These are phyloP conservation scores for Tricholoma matsutake DNA, from an alignment of 768 basidiomycete genomes.

Conservation along the genomic window DNA sequence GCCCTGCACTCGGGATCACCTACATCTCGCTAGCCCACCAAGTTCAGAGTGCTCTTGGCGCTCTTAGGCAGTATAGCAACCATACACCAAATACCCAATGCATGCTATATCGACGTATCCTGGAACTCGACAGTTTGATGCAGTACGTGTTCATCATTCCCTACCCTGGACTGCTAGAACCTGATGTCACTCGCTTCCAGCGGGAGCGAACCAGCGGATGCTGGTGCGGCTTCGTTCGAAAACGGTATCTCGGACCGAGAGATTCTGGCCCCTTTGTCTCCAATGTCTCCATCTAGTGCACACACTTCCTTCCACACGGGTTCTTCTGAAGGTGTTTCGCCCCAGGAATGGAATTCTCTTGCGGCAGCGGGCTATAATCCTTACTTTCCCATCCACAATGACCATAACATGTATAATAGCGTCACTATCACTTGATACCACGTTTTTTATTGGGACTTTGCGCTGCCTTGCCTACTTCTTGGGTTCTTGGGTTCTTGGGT, in stretches of 20 bases:
- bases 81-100: constrained; percentile 55
- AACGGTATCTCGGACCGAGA: constrained; percentile 65
- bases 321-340: constrained; percentile 46
- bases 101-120: constrained; percentile 53
- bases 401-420: constrained; percentile 54
- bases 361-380: constrained; percentile 57
- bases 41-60: constrained; percentile 51
- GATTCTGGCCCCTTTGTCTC: constrained; percentile 50
- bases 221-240: constrained; percentile 48
- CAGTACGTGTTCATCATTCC: constrained; percentile 48
- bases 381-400: constrained; percentile 60
- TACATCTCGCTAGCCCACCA: constrained; percentile 63
- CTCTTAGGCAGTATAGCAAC: constrained; percentile 60
- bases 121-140: constrained; percentile 59
- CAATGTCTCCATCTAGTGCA: constrained; percentile 51
- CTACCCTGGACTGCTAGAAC: neutral
- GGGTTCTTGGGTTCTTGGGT: constrained; percentile 11
- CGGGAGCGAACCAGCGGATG: constrained; percentile 49
- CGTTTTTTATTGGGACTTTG: constrained; percentile 3
- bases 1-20: constrained; percentile 54
- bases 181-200: constrained; percentile 25
- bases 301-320: constrained; percentile 44
- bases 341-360: constrained; percentile 62
- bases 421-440: constrained; percentile 46
- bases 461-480: constrained; percentile 6